Conservation (phyloP, 345 rosid genomes). For the Dovyalis caffra region DNA sequence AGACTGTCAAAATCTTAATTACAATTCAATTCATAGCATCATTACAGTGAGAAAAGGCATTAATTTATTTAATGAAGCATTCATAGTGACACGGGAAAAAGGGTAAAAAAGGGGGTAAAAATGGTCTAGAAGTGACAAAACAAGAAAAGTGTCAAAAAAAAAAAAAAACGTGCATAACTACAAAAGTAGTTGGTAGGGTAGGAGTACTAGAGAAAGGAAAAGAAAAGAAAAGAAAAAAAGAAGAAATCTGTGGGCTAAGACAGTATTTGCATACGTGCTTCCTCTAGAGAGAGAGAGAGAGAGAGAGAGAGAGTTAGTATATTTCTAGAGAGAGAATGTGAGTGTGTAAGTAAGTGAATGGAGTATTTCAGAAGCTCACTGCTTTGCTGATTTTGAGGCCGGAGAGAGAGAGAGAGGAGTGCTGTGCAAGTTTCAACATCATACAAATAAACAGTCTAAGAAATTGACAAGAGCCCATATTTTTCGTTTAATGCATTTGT, state of each 20-base stretch:
- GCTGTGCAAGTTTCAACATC: conserved; percentile 23
- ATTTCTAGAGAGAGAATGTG: not conserved
- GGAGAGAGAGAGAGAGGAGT: conserved; percentile 7
- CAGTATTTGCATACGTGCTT: conserved; percentile 15
- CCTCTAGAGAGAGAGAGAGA: not conserved
- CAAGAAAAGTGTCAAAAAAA: not conserved
- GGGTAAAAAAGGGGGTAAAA: not conserved
- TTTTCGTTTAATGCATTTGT: conserved; percentile 23
- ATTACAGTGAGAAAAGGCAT: not conserved
- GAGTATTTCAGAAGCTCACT: conserved; percentile 37
- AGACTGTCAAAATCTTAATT: not conserved
- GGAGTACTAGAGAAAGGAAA: not conserved
- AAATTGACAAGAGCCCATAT: conserved; percentile 7
- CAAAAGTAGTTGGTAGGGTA: not conserved
- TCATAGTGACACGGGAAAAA: not conserved
- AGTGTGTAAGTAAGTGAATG: not conserved
- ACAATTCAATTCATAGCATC: not conserved
- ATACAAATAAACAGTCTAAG: not conserved
- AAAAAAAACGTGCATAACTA: not conserved
- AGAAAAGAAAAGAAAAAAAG: not conserved
- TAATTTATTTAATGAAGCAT: not conserved
- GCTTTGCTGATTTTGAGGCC: conserved; percentile 38
- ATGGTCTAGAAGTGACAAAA: not conserved
- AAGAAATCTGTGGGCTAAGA: conserved; percentile 18
- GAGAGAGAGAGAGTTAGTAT: not conserved